Percentiles rank a stretch among this genome's conserved stretches.
phyloP scores from a whole-genome alignment of 2,329 filamentous ascomycete genomes.

The Teratosphaeria pseudoeucalypti region DNA sequence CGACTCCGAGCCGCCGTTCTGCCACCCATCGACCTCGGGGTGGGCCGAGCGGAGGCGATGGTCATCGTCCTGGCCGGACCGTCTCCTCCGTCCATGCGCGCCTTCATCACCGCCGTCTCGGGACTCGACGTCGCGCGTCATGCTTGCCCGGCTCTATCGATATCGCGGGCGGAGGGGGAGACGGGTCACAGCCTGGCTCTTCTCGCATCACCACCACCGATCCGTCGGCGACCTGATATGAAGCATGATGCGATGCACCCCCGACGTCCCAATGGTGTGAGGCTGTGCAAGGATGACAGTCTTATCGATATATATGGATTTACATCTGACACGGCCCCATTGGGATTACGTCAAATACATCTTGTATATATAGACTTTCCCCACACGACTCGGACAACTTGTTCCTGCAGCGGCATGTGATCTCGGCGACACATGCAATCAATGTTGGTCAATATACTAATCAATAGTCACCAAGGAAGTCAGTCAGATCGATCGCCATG shows the following conservation, averaged over 20 bases:
- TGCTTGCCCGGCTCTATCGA: neutral
- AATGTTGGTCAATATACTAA: neutral
- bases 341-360: neutral
- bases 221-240: too few relatives aligned
- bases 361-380: neutral
- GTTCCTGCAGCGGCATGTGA: neutral
- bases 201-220: neutral
- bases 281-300: neutral
- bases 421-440: neutral
- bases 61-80: constrained; percentile 10
- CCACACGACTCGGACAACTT: neutral
- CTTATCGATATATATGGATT: too few relatives aligned
- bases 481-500: too few relatives aligned
- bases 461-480: too few relatives aligned
- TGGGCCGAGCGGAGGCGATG: neutral
- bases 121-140: constrained; percentile 1
- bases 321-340: neutral
- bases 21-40: constrained; percentile 4
- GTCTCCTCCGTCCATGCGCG: constrained; percentile 9
- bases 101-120: constrained; percentile 5
- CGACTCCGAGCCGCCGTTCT: neutral
- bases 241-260: too few relatives aligned
- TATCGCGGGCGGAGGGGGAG: neutral
- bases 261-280: too few relatives aligned
- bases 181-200: neutral